These are phyloP conservation scores for Thraustochytrium aureum DNA, from an alignment of 352 stramenopile species.

Conservation along the genomic window DNA sequence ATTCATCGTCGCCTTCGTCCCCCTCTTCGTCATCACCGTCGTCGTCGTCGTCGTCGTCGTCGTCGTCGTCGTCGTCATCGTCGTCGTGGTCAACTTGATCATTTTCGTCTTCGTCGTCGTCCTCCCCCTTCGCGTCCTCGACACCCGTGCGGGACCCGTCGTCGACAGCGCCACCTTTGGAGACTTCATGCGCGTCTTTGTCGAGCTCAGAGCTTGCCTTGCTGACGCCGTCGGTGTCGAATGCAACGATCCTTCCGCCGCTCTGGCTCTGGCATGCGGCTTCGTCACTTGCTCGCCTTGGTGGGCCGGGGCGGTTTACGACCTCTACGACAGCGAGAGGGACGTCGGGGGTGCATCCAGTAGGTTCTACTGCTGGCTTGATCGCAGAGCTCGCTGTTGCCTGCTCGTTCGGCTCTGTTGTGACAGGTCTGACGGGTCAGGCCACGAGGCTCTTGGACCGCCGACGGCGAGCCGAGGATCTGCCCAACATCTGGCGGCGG, in stretches of 20 bases:
- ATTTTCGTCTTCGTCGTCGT: slow-evolving; percentile 11
- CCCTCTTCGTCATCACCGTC: background rate
- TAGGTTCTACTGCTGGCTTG: background rate
- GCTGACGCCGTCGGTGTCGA: background rate
- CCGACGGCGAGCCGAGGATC: too few relatives aligned
- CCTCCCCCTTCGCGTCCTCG: background rate
- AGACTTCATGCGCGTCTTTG: slow-evolving; percentile 43
- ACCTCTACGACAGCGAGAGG: slow-evolving; percentile 44
- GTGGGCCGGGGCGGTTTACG: slow-evolving; percentile 16
- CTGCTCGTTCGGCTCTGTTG: too few relatives aligned
- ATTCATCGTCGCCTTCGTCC: slow-evolving; percentile 18
- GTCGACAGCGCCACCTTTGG: slow-evolving; percentile 43
- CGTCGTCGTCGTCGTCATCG: slow-evolving; percentile 18
- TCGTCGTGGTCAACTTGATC: slow-evolving; percentile 10
- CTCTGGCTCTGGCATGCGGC: too few relatives aligned
- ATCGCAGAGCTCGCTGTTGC: too few relatives aligned
- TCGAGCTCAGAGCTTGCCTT: slow-evolving; percentile 4
- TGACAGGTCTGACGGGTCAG: too few relatives aligned
- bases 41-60: slow-evolving; percentile 4
- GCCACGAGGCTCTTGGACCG: too few relatives aligned
- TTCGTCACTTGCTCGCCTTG: background rate
- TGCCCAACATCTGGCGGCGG: too few relatives aligned
- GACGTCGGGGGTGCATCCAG: slow-evolving; percentile 23
- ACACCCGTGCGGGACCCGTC: background rate
- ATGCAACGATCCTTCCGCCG: too few relatives aligned